These are phyloP conservation scores for Fonsecaea erecta DNA, from an alignment of 2,329 filamentous ascomycete species.

Conservation along the genomic window DNA sequence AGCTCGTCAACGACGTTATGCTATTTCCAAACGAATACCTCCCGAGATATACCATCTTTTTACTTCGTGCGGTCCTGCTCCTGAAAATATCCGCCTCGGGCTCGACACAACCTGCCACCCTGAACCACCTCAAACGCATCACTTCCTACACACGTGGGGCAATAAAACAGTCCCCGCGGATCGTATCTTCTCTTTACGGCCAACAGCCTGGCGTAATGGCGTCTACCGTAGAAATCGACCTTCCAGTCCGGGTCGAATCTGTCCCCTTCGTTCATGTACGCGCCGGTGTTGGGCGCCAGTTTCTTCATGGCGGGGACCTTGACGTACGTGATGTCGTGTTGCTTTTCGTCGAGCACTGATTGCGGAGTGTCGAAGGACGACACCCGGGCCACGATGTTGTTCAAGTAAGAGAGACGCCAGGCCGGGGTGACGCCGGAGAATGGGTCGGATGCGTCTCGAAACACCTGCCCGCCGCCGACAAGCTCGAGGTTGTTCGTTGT, in stretches of 20 bases:
- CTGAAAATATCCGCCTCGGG: neutral
- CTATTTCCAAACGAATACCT: neutral
- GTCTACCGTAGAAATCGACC: constrained; percentile 21
- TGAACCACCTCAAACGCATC: constrained; percentile 7
- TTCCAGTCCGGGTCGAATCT: constrained; percentile 26
- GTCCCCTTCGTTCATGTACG: constrained; percentile 45
- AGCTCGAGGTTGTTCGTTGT: constrained; percentile 46
- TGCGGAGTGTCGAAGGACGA: constrained; percentile 33
- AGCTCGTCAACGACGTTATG: neutral
- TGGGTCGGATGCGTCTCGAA: constrained; percentile 49
- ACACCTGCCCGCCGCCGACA: constrained; percentile 42
- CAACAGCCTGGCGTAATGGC: constrained; percentile 21
- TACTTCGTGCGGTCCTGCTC: neutral
- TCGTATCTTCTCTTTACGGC: constrained; percentile 31
- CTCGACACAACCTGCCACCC: neutral
- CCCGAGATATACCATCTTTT: neutral
- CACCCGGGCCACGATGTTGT: constrained; percentile 40
- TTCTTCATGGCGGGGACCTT: constrained; percentile 42
- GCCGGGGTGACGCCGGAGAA: constrained; percentile 57
- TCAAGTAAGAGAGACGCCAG: constrained; percentile 54
- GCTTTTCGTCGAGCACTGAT: constrained; percentile 32
- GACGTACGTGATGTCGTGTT: constrained; percentile 41
- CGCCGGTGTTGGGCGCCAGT: constrained; percentile 42
- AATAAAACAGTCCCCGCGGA: constrained; percentile 26
- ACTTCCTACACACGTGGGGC: constrained; percentile 28